Base-by-base conservation (phyloP, 176 grass and related monocot genomes). In the Typha latifolia region DNA sequence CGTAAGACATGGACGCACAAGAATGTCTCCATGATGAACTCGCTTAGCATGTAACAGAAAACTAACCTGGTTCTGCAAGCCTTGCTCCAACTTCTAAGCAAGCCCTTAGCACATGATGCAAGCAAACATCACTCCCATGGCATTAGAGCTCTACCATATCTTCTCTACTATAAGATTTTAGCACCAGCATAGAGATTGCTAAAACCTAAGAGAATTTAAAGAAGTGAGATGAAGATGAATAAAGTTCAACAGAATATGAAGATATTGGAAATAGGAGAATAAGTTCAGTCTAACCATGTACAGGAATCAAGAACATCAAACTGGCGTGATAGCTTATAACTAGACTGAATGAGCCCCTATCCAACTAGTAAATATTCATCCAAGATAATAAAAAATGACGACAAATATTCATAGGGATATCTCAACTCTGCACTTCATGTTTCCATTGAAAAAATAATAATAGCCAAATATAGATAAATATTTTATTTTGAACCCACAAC, bases 131-230 rank as follows among this genome's bases (percentile, higher is more conserved):
- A 64, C 82, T 97, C 19, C 89, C 94, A 78, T 93, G 94, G 69
- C 94, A 97, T 49, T 97, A 83, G 15, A 97, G 89, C 81, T 97
- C 89, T 37, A 97, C 74, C 24, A 97, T 89, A 76, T 97, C 85
- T 87, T 93, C 94, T 66, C 86, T 90, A 5, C 89, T 97, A 73
- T 97, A 97, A 3, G 89, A 97, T 72, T 76, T 92, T 43, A 85
- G 94, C 76, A 85, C 85, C 69, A 90, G 26, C 89, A 97, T 90
- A 63, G 89, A 88, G 70, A 93, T 68, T 66, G 81, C 83, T 59
- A 93, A 67, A 9, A 99, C 86, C 94, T 99, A 82, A 47, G 26
- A 71, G 4, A 69, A 61, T 18, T 53, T 57, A 57, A 8, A 69
- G 29, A 4, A 16, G 48, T 9, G 16, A 53, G 5, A 37, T 37